Evolutionary conservation across 73 alveolate genomes (phyloP).

Genomic region (Paramecium pentaurelia): DNA sequence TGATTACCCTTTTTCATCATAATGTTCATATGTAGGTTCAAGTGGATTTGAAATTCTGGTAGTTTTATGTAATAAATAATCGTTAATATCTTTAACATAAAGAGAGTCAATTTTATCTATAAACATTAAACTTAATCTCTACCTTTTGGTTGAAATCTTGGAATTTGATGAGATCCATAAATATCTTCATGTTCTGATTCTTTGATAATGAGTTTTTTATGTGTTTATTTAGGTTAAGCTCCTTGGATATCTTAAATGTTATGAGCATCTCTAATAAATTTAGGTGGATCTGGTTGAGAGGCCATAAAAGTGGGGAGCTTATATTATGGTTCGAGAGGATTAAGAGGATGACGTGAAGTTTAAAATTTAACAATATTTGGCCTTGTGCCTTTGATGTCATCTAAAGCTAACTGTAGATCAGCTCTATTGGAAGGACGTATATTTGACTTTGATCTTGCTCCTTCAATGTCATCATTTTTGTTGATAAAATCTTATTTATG

Average conservation of each 20-base stretch:
- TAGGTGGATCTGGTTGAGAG: constrained; percentile 85
- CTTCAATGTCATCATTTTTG: constrained; percentile 59
- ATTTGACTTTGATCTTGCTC: constrained; percentile 51
- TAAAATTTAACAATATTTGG: constrained; percentile 77
- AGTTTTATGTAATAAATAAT: constrained; percentile 44
- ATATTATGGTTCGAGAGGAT: constrained; percentile 93
- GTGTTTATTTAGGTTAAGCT: constrained; percentile 73
- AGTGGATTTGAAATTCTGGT: constrained; percentile 90
- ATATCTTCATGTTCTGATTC: constrained; percentile 80
- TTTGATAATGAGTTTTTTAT: constrained; percentile 77
- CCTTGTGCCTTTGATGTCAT: constrained; percentile 70
- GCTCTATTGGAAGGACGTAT: constrained; percentile 68
- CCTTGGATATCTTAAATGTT: constrained; percentile 92
- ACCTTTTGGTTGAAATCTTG: constrained; percentile 58
- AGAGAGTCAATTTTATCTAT: constrained; percentile 71
- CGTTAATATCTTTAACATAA: constrained; percentile 62
- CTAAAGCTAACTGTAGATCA: constrained; percentile 55
- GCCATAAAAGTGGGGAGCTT: constrained; percentile 81
- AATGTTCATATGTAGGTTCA: constrained; percentile 79
- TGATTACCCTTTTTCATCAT: constrained; percentile 70
- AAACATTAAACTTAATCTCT: background rate
- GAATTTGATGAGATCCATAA: constrained; percentile 86
- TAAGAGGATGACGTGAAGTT: constrained; percentile 66
- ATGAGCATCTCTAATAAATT: constrained; percentile 91
- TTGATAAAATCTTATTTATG: constrained; percentile 56